These are phyloP conservation scores for Irpex lacteus DNA, from an alignment of 1,284 basidiomycete species.

Conservation along the genomic window DNA sequence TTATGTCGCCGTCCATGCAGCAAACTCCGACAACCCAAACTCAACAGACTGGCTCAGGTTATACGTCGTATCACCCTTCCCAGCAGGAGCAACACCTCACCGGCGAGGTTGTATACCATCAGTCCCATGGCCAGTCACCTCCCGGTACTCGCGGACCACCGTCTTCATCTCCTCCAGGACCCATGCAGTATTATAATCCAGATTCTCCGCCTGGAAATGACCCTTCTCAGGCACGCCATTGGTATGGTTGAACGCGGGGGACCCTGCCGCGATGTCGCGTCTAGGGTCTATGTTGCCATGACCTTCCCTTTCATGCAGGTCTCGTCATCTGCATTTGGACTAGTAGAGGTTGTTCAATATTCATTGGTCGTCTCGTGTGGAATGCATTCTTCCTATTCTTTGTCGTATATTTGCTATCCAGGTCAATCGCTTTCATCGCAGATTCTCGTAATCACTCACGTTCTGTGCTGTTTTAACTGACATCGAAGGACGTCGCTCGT, in stretches of 20 bases:
- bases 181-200: background rate
- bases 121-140: background rate
- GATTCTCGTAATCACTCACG: background rate
- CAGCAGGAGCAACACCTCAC: background rate
- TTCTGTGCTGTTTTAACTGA: background rate
- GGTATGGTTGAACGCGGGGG: background rate
- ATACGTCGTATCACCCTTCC: background rate
- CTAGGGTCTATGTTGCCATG: background rate
- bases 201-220: background rate
- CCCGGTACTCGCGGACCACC: background rate
- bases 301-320: background rate
- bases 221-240: background rate
- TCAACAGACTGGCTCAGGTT: background rate
- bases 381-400: background rate
- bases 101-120: background rate
- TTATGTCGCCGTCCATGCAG: conserved; percentile 1
- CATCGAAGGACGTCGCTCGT: background rate
- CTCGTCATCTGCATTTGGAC: background rate
- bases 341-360: background rate
- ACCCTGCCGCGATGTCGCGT: background rate
- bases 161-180: background rate
- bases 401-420: background rate
- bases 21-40: background rate
- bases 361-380: background rate
- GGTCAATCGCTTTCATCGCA: background rate